These are phyloP conservation scores for Sutorius eximius DNA, from an alignment of 1,284 basidiomycete genomes.

Conservation along the genomic window DNA sequence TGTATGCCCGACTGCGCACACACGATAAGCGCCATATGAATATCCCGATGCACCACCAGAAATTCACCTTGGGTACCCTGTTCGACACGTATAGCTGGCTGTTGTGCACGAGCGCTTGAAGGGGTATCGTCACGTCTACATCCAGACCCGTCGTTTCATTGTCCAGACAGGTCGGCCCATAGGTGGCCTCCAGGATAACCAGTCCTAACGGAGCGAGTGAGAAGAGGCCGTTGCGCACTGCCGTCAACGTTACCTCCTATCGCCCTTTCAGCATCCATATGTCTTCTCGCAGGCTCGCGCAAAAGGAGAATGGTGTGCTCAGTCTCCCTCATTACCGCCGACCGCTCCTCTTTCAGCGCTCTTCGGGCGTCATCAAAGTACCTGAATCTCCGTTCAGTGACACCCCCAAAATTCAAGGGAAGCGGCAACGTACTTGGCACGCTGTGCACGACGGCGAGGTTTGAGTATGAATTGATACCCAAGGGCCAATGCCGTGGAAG, in stretches of 20 bases:
- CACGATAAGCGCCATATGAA: slow-evolving; percentile 18
- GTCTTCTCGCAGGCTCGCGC: slow-evolving; percentile 46
- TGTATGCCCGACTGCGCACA: slow-evolving; percentile 57
- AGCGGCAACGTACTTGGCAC: slow-evolving; percentile 34
- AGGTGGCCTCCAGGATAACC: slow-evolving; percentile 66
- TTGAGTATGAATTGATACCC: slow-evolving; percentile 52
- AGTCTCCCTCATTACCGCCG: slow-evolving; percentile 56
- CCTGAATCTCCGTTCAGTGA: slow-evolving; percentile 40
- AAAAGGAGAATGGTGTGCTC: slow-evolving; percentile 50
- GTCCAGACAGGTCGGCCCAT: slow-evolving; percentile 49
- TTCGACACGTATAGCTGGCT: slow-evolving; percentile 81
- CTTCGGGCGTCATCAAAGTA: slow-evolving; percentile 51
- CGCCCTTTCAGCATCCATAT: slow-evolving; percentile 42
- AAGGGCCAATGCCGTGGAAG: slow-evolving; percentile 46
- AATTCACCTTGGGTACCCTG: slow-evolving; percentile 60
- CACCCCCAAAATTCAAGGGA: slow-evolving; percentile 8
- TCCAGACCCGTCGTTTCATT: slow-evolving; percentile 52
- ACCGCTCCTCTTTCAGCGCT: slow-evolving; percentile 58
- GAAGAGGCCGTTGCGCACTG: slow-evolving; percentile 4
- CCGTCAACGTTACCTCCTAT: slow-evolving; percentile 31
- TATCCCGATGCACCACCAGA: slow-evolving; percentile 10
- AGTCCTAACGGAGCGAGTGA: slow-evolving; percentile 45
- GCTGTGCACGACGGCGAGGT: slow-evolving; percentile 45
- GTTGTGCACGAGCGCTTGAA: slow-evolving; percentile 81
- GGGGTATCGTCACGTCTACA: slow-evolving; percentile 76